Conservation (phyloP, 148 eudicot species). For the Silene conica region DNA sequence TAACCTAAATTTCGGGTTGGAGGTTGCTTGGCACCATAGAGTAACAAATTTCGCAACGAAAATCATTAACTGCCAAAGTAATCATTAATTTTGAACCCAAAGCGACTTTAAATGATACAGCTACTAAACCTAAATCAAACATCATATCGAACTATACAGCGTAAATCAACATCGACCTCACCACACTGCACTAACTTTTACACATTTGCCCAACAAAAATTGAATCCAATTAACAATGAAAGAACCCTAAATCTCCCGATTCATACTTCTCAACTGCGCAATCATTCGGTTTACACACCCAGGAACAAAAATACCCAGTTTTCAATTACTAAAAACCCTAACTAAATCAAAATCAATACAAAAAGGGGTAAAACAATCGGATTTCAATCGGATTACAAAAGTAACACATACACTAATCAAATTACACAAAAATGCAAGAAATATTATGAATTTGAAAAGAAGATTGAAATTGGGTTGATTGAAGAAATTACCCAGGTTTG, state of each 20-base stretch:
- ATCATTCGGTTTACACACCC: background rate
- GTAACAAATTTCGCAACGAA: background rate
- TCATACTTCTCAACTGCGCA: background rate
- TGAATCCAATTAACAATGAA: background rate
- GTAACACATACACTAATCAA: background rate
- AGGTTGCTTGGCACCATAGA: background rate
- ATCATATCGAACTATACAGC: background rate
- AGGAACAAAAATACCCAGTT: background rate
- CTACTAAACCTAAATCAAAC: background rate
- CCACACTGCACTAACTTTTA: background rate
- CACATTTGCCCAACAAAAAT: background rate
- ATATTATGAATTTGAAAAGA: background rate
- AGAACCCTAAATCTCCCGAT: conserved; percentile 12
- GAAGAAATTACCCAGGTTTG: conserved; percentile 25
- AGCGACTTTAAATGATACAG: too few species aligned
- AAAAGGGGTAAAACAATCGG: background rate
- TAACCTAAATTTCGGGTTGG: background rate
- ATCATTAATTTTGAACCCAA: too few species aligned
- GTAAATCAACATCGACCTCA: background rate
- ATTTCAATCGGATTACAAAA: background rate
- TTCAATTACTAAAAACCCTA: conserved; percentile 3
- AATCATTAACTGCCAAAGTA: background rate
- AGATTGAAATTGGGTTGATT: background rate
- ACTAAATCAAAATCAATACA: background rate
- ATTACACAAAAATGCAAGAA: background rate